Evolutionary conservation across 2,329 filamentous ascomycete genomes (phyloP), one percentile per base, ranked within the genome.

Genomic region (Boeremia lycopersici): DNA sequence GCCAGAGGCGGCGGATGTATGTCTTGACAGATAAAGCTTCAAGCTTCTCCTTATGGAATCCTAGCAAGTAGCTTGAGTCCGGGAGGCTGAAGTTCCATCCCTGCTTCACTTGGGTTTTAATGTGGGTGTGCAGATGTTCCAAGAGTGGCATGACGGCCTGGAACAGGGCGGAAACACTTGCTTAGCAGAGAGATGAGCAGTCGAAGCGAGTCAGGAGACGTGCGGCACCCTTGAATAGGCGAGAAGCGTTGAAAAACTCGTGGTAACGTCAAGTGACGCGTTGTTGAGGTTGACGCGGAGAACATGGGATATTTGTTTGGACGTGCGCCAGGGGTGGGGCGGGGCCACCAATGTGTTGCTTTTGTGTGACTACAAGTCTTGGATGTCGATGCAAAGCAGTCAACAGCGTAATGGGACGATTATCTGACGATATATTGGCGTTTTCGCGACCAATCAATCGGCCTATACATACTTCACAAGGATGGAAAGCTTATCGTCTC

Each of bases 1-100:
- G 48, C 48, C 48, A 50, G 10, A 50, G 40, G 15, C 39, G 48
- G 5, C 48, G 48, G 15, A 44, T 33, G 33, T 50, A 50, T 2
- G 11, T 43, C 9, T 43, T 50, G 3, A 36, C 5, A 8, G 31
- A 39, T 11, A 25, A 6, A 9, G 9, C 8, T 17, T 25, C 4
- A 2, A 30, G 68, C 69, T 12, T 66, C 3, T 52, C 69, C 8
- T 12, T 2, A 8, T 38, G 26, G 25, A 50, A 50, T 1, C 48
- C 48, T 3, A 50, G 33, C 17, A 50, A n/a, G 9, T 38, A 50
- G 2, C 29, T 4, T 7, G 25, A 6, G 10, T 30, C 15, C 0
- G 31, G 43, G 4, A 36, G 9, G n/a, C 36, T 23, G 19, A 4
- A 5, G n/a, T 33, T 13, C 3, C 17, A 28, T n/a, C 17, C 28